A percentile compares a stretch with the other conserved stretches of the same genome.
Conservation (phyloP, 2,329 filamentous ascomycete genomes). For the Massarina eburnea region DNA sequence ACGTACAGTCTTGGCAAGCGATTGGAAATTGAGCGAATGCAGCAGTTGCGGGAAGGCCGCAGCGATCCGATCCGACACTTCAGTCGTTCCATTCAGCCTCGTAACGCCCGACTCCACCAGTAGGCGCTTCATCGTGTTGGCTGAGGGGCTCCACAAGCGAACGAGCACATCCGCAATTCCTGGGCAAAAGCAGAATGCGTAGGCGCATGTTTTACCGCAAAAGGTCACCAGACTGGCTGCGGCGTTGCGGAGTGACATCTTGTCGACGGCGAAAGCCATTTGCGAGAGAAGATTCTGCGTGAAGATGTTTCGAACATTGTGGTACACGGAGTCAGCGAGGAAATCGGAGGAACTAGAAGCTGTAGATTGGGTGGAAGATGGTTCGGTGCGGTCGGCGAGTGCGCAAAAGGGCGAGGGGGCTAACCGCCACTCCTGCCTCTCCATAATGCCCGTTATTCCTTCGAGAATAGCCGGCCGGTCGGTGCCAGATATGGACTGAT, state of each 20-base stretch:
- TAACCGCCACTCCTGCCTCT: constrained; percentile 82
- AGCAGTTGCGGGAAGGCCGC: constrained; percentile 70
- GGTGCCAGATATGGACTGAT: constrained; percentile 78
- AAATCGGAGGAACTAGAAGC: constrained; percentile 66
- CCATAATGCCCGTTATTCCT: constrained; percentile 79
- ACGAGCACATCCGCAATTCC: constrained; percentile 82
- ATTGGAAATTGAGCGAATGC: constrained; percentile 62
- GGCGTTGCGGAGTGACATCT: constrained; percentile 77
- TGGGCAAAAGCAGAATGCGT: constrained; percentile 90
- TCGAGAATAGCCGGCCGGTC: constrained; percentile 81
- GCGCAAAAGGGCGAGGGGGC: constrained; percentile 69
- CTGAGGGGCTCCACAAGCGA: constrained; percentile 74
- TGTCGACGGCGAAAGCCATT: constrained; percentile 84
- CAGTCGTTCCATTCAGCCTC: constrained; percentile 53
- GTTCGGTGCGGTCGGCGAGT: constrained; percentile 57
- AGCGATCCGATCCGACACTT: constrained; percentile 63
- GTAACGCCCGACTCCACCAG: constrained; percentile 67
- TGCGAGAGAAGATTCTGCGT: constrained; percentile 79
- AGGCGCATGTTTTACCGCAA: constrained; percentile 86
- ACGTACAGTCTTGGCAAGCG: constrained; percentile 61
- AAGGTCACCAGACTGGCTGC: constrained; percentile 72
- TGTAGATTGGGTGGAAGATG: constrained; percentile 56
- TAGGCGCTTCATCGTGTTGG: constrained; percentile 70
- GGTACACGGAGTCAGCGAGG: constrained; percentile 73
- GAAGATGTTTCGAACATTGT: constrained; percentile 88